Evolutionary conservation across 257 asterid genomes (phyloP), one percentile per base, ranked within the genome.

Genomic region (Capsicum chinense): DNA sequence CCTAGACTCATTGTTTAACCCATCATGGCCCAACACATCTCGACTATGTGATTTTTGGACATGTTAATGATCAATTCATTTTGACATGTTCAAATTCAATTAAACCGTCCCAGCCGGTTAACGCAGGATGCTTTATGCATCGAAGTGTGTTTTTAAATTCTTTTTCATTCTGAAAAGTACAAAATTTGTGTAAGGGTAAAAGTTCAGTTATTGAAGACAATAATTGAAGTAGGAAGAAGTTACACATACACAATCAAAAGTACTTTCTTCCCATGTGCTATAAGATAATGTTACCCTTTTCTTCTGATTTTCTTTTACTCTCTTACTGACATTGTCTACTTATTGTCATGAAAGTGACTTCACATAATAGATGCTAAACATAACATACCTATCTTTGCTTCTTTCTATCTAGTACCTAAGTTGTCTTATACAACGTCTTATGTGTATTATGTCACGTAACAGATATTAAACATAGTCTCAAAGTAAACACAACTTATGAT

Each of bases 331-430:
- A 6, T 47, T 47, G 79, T 44, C 37, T 19, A 42, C 37, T 71
- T 9, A 44, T 26, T 73, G 60, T 3, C 80, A 74, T 74, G 48
- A 78, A 78, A 78, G 50, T 78, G 81, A 78, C 81, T 78, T 8
- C 5, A 78, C 64, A 54, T 54, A 14, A 26, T 17, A 7, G 64
- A 78, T 54, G 15, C 47, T 62, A 74, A 74, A 74, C 62, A 74
- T 13, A 50, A 3, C 7, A 12, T 50, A 39, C 42, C 3, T 50
- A 74, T 74, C 19, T 19, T 74, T 74, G 11, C 60, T 74, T 71
- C 59, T 12, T 48, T 6, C 5, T 33, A 0, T 39, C 42, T 39
- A 39, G 42, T 64, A 21, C 5, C 33, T 26, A 26, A 26, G 33
- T 26, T 26, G 1, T 26, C 33, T 26, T 26, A 26, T 26, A 26